Conservation (phyloP, 2,329 filamentous ascomycete genomes). For the Hypoxylon sp. region DNA sequence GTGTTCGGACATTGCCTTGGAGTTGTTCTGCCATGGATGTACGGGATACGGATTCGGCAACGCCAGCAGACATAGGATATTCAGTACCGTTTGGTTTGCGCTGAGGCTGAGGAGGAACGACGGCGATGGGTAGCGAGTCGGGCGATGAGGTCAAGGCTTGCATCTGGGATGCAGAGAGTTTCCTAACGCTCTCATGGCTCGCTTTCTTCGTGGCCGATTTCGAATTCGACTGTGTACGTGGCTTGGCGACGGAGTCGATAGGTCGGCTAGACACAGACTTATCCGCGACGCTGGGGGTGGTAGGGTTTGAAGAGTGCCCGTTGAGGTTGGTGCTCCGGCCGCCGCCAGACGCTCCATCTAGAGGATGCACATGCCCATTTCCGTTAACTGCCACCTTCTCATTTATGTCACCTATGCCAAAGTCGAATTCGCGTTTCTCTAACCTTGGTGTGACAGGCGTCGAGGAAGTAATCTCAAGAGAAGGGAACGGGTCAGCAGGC, state of each 20-base stretch:
- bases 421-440: slow-evolving; percentile 12
- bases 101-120: slow-evolving; percentile 53
- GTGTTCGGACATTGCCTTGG: slow-evolving; percentile 41
- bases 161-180: slow-evolving; percentile 70
- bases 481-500: slow-evolving; percentile 44
- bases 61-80: slow-evolving; percentile 56
- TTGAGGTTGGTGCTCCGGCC: slow-evolving; percentile 4
- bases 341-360: slow-evolving; percentile 18
- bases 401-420: slow-evolving; percentile 1
- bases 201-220: slow-evolving; percentile 47
- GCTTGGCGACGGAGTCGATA: slow-evolving; percentile 30
- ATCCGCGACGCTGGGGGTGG: slow-evolving; percentile 17
- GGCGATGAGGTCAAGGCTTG: slow-evolving; percentile 69
- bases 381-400: slow-evolving; percentile 21
- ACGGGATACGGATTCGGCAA: slow-evolving; percentile 53
- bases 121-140: slow-evolving; percentile 69
- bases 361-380: slow-evolving; percentile 11
- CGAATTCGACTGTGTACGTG: slow-evolving; percentile 43
- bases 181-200: slow-evolving; percentile 62
- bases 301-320: slow-evolving; percentile 19
- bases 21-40: slow-evolving; percentile 54
- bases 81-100: slow-evolving; percentile 53
- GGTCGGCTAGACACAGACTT: slow-evolving; percentile 25
- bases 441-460: slow-evolving; percentile 37
- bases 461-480: slow-evolving; percentile 44